These are phyloP conservation scores for Colletotrichum higginsianum DNA, from an alignment of 2,329 filamentous ascomycete species.

Conservation along the genomic window DNA sequence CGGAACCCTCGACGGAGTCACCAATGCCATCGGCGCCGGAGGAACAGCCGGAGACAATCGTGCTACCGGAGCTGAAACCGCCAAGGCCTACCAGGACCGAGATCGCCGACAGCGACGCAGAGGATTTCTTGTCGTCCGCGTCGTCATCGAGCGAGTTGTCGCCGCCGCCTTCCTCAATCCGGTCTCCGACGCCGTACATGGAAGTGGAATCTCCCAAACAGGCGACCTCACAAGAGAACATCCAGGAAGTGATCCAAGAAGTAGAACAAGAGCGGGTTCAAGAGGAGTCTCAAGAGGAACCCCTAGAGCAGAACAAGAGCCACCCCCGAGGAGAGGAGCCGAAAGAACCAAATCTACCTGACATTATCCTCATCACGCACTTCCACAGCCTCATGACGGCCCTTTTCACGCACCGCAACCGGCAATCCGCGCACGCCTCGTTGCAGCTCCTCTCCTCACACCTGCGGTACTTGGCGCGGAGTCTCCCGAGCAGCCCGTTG, in stretches of 20 bases:
- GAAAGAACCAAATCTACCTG: conserved; percentile 49
- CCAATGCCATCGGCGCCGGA: background rate
- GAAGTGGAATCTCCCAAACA: background rate
- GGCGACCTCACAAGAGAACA: background rate
- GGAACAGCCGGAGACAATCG: conserved; percentile 9
- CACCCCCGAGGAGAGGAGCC: conserved; percentile 2
- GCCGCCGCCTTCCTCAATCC: conserved; percentile 39
- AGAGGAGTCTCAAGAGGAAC: background rate
- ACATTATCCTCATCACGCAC: conserved; percentile 70
- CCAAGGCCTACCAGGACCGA: conserved; percentile 44
- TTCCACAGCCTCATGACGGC: conserved; percentile 66
- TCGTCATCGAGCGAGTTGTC: conserved; percentile 39
- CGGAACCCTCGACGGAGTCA: background rate
- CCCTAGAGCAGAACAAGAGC: background rate
- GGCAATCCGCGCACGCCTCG: conserved; percentile 61
- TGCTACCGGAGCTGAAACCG: conserved; percentile 33
- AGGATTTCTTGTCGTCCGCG: conserved; percentile 49
- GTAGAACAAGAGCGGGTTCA: background rate
- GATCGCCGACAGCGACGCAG: conserved; percentile 59
- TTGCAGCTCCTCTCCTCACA: conserved; percentile 64
- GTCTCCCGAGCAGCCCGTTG: conserved; percentile 59
- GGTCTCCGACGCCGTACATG: conserved; percentile 9
- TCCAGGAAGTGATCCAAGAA: background rate
- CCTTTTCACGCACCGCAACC: conserved; percentile 66
- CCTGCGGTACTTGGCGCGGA: conserved; percentile 62